Percentiles rank a stretch among this genome's conserved stretches.
Evolutionary conservation across 441 rosid genomes (phyloP).

Genomic region (Adansonia madagascariensis): DNA sequence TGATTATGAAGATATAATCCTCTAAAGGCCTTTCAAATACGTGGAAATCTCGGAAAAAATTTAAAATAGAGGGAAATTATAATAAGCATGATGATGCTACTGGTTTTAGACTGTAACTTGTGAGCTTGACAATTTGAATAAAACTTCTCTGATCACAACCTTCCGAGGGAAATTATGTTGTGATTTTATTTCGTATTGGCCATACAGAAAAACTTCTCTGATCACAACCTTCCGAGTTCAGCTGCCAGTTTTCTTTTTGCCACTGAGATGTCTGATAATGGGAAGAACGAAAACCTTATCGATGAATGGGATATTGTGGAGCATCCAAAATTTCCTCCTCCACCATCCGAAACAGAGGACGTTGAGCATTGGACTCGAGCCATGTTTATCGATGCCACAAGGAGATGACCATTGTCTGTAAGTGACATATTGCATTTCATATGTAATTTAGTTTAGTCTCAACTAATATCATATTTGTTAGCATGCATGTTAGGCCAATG

Average conservation of each 20-base stretch:
- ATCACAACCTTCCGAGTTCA: conserved; percentile 60
- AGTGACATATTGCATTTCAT: neutral
- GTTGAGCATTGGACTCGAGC: conserved; percentile 99
- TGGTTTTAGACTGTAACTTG: conserved; percentile 13
- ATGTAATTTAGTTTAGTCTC: neutral
- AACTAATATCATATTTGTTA: neutral
- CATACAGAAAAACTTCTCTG: conserved; percentile 62
- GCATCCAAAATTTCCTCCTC: conserved; percentile 87
- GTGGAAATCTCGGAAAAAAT: too few species aligned
- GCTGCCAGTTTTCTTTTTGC: conserved; percentile 67
- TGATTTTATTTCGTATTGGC: neutral
- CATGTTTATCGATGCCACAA: conserved; percentile 87
- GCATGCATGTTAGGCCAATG: neutral
- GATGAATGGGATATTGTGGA: conserved; percentile 98
- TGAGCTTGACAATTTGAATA: neutral
- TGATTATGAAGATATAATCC: too few species aligned
- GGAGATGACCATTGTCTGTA: conserved; percentile 43
- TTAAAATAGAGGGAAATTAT: neutral
- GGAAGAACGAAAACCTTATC: conserved; percentile 67
- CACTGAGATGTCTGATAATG: conserved; percentile 54
- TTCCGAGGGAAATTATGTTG: too few species aligned
- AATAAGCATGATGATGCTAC: conserved; percentile 4
- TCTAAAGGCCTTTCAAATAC: too few species aligned
- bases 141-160: neutral
- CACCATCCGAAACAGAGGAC: conserved; percentile 89